phyloP scores from a whole-genome alignment of 1,284 basidiomycete genomes.

The Moesziomyces sp. region DNA sequence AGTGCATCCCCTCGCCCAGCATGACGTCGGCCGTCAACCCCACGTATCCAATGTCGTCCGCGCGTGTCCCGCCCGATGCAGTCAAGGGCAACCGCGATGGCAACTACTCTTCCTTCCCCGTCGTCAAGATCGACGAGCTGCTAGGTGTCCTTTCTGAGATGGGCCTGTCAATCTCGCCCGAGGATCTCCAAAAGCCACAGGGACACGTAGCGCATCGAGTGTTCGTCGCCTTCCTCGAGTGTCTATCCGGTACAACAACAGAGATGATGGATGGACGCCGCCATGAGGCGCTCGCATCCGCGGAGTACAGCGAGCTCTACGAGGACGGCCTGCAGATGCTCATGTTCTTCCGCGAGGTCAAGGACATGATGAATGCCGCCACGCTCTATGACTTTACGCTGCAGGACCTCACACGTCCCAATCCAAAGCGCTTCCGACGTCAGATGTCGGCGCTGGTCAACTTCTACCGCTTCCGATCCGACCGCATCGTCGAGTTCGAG shows the following conservation, averaged over 20 bases:
- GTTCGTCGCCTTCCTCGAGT: slow-evolving; percentile 60
- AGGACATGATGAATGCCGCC: slow-evolving; percentile 63
- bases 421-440: slow-evolving; percentile 62
- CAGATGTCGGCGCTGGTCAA: slow-evolving; percentile 66
- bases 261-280: slow-evolving; percentile 57
- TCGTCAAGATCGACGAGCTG: slow-evolving; percentile 57
- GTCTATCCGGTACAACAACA: slow-evolving; percentile 52
- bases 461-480: slow-evolving; percentile 64
- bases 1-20: slow-evolving; percentile 3
- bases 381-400: slow-evolving; percentile 63
- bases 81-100: slow-evolving; percentile 44
- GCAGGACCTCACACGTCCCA: slow-evolving; percentile 62
- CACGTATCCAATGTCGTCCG: slow-evolving; percentile 37
- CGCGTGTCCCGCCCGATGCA: slow-evolving; percentile 37
- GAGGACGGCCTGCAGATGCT: slow-evolving; percentile 59
- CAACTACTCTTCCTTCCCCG: slow-evolving; percentile 62
- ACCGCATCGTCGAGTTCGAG: slow-evolving; percentile 72
- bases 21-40: slow-evolving; percentile 44
- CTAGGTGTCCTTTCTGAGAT: slow-evolving; percentile 58
- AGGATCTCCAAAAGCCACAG: slow-evolving; percentile 58
- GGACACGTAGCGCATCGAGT: slow-evolving; percentile 51
- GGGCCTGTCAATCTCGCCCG: slow-evolving; percentile 50
- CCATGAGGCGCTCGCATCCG: slow-evolving; percentile 30
- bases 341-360: slow-evolving; percentile 62
- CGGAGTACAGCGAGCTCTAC: slow-evolving; percentile 57